Conservation (phyloP, 257 asterid genomes). For the Nicotiana sylvestris region DNA sequence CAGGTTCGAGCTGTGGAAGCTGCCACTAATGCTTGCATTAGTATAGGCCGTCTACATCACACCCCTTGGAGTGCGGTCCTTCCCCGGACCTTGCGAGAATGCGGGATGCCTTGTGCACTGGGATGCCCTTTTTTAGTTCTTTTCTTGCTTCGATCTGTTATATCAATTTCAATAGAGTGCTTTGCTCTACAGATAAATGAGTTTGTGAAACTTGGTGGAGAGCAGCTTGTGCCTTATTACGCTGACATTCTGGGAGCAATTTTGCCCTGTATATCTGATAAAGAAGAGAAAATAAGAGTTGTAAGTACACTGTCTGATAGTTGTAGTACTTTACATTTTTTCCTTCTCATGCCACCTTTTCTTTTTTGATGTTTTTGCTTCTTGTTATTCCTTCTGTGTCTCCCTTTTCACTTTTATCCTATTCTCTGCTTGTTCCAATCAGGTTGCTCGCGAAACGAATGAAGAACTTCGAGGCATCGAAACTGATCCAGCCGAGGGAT, state of each 20-base stretch:
- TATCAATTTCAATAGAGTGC: slow-evolving; percentile 16
- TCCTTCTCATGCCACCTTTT: slow-evolving; percentile 4
- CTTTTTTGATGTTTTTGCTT: not conserved
- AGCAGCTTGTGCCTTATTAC: slow-evolving; percentile 93
- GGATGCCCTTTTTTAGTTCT: not conserved
- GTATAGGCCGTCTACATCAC: too few relatives aligned
- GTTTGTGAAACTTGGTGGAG: slow-evolving; percentile 99
- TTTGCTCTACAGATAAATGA: slow-evolving; percentile 66
- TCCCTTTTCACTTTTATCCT: not conserved
- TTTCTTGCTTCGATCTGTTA: slow-evolving; percentile 16
- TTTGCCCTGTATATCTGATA: slow-evolving; percentile 96
- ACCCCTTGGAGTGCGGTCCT: too few relatives aligned
- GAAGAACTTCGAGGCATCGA: slow-evolving; percentile 86
- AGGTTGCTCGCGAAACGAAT: slow-evolving; percentile 99
- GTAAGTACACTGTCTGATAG: slow-evolving; percentile 39
- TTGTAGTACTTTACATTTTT: not conserved
- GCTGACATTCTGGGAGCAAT: slow-evolving; percentile 97
- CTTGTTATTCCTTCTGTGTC: slow-evolving; percentile 5
- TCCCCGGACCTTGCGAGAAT: too few relatives aligned
- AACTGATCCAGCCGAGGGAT: slow-evolving; percentile 83
- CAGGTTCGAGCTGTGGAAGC: too few relatives aligned
- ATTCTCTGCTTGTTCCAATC: not conserved
- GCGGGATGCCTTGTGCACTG: too few relatives aligned
- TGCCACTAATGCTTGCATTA: too few relatives aligned
- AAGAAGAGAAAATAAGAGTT: slow-evolving; percentile 95